Percentiles rank a stretch among this genome's conserved stretches.
phyloP scores from a whole-genome alignment of 78 protist species.

The Dictyostelium firmibasis region DNA sequence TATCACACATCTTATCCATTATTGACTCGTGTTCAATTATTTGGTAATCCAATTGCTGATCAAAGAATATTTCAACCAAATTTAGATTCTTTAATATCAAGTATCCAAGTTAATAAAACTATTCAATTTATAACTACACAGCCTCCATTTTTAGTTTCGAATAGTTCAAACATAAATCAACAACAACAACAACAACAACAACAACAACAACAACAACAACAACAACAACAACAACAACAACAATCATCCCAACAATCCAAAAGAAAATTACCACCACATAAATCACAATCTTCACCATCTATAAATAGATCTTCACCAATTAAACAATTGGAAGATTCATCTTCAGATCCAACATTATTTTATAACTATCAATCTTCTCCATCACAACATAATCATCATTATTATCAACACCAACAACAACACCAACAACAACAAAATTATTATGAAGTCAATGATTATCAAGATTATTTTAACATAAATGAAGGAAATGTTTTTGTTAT shows the following conservation, averaged over 20 bases:
- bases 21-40: constrained; percentile 52
- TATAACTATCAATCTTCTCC: background rate
- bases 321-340: background rate
- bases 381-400: background rate
- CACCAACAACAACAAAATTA: background rate
- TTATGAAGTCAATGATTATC: background rate
- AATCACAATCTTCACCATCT: constrained; percentile 4
- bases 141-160: background rate
- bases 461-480: background rate
- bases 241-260: background rate
- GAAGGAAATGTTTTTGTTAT: background rate
- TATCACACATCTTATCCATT: constrained; percentile 70
- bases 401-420: background rate
- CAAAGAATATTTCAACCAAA: background rate
- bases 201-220: background rate
- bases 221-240: background rate
- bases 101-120: constrained; percentile 34
- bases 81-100: constrained; percentile 13
- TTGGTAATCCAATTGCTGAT: constrained; percentile 24
- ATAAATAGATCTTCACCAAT: constrained; percentile 14
- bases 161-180: background rate
- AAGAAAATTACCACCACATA: background rate
- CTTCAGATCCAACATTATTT: constrained; percentile 20
- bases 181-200: background rate
- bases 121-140: constrained; percentile 49